Evolutionary conservation across 164 flowering plant genomes (phyloP).

Genomic region (Malania oleifera): DNA sequence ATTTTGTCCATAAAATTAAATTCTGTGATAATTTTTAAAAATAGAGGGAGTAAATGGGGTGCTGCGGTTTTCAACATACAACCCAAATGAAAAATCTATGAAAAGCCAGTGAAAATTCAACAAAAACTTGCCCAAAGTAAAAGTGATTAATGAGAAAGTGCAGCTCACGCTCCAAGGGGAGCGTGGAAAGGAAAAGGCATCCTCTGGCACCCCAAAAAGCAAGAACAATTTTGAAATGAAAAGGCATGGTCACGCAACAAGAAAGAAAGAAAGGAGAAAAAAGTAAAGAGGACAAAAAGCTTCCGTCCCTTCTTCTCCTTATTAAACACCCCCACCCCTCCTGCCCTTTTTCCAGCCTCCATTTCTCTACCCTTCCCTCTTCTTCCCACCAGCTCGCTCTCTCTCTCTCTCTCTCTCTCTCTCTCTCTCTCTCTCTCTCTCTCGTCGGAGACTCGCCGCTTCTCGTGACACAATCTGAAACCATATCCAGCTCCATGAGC

Average conservation of each 20-base stretch:
- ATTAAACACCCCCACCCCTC: background rate
- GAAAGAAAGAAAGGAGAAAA: background rate
- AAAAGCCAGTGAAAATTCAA: no score
- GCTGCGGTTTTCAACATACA: no score
- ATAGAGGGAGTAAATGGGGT: no score
- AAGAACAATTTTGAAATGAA: background rate
- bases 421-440: conserved; percentile 6
- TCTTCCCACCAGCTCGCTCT: background rate
- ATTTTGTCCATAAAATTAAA: no score
- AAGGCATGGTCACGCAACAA: background rate
- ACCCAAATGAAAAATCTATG: no score
- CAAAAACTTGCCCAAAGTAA: no score
- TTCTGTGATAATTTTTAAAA: no score
- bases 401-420: conserved; percentile 1
- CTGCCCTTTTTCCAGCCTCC: background rate
- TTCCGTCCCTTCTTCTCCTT: no score
- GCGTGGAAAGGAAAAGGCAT: background rate
- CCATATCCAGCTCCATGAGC: conserved; percentile 6
- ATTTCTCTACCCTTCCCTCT: background rate
- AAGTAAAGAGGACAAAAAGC: no score
- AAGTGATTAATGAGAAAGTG: no score
- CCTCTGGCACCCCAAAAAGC: background rate
- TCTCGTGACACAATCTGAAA: conserved; percentile 31
- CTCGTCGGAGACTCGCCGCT: conserved; percentile 22
- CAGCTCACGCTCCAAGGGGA: background rate